phyloP scores from a whole-genome alignment of 2,329 filamentous ascomycete genomes.

The Fusarium dimerum region DNA sequence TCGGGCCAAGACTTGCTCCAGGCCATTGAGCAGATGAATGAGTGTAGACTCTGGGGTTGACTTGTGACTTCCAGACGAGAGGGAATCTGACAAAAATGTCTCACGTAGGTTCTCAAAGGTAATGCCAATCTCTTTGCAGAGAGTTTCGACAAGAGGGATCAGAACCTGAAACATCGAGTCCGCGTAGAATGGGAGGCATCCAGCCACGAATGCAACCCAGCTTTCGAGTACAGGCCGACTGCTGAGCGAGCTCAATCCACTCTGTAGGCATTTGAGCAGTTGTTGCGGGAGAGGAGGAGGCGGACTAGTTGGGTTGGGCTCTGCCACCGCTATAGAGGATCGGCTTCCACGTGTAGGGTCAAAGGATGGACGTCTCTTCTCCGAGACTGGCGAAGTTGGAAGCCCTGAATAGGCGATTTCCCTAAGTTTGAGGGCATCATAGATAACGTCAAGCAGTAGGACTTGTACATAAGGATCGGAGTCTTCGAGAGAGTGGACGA shows the following conservation, averaged over 20 bases:
- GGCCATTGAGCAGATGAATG: slow-evolving; percentile 85
- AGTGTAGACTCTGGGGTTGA: slow-evolving; percentile 67
- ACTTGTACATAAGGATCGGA: slow-evolving; percentile 73
- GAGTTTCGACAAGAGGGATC: slow-evolving; percentile 85
- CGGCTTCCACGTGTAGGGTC: slow-evolving; percentile 45
- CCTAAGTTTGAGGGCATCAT: slow-evolving; percentile 69
- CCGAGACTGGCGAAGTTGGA: slow-evolving; percentile 46
- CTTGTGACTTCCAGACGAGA: slow-evolving; percentile 23
- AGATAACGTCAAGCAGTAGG: slow-evolving; percentile 75
- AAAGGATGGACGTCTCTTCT: slow-evolving; percentile 46
- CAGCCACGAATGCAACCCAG: slow-evolving; percentile 84
- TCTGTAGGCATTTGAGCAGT: slow-evolving; percentile 81
- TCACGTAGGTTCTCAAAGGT: slow-evolving; percentile 72
- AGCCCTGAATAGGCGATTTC: slow-evolving; percentile 43
- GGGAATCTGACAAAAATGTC: slow-evolving; percentile 52
- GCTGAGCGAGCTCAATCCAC: slow-evolving; percentile 72
- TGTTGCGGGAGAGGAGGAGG: slow-evolving; percentile 62
- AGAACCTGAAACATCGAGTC: slow-evolving; percentile 87
- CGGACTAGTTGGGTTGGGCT: slow-evolving; percentile 21
- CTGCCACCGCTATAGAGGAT: slow-evolving; percentile 37
- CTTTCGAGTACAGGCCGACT: slow-evolving; percentile 82
- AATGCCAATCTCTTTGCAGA: slow-evolving; percentile 74
- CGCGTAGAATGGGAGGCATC: slow-evolving; percentile 81
- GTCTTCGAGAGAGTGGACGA: slow-evolving; percentile 61
- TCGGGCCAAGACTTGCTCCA: slow-evolving; percentile 86